Evolutionary conservation across 495 filamentous ascomycete species (phyloP), one percentile per base, ranked within the genome.

Genomic region (Massariosphaeria phaeospora): DNA sequence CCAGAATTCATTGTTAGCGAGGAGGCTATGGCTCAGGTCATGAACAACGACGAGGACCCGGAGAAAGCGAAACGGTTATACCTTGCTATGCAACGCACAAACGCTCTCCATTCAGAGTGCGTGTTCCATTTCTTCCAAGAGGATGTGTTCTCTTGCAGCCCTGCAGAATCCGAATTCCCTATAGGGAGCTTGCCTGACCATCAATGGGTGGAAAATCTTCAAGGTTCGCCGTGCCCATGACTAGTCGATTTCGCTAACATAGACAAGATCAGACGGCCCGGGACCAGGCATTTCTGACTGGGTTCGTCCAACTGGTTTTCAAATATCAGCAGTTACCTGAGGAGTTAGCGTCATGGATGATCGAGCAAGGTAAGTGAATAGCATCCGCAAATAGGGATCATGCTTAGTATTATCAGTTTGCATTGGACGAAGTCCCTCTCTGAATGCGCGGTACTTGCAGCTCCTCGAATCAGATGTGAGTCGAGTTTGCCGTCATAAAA

Each of bases 21-120:
- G 42, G 47, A 56, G 24, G 23, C 30, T 23, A 53, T 81, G 25
- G 67, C 67, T 9, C 70, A 67, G 1, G 71, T 70, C 0, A 63
- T 84, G 20, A 56, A 72, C 10, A 73, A 76, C n/a, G 67, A 76
- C 2, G 76, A 80, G 41, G 77, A 82, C 47, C 80, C 77, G 25
- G 69, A 74, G 21, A 54, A 55, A 7, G 50, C 45, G 8, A 31
- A 49, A 31, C 84, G 81, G 66, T 68, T 93, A 7, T 70, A 84
- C 30, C 76, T 79, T 47, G 89, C 89, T 30, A 77, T 94, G 29
- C 77, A 81, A 58, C 78, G 89, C 58, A 91, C 86, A 8, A 85
- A 90, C 51, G 84, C 84, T 9, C 77, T 82, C 33, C 75, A 78
- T 13, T 62, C 76, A 12, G 76, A 78, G 17, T 79, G 75, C 33